These are phyloP conservation scores for Suhomyces ambrosiae DNA, from an alignment of 1,139 yeast genomes.

Conservation along the genomic window DNA sequence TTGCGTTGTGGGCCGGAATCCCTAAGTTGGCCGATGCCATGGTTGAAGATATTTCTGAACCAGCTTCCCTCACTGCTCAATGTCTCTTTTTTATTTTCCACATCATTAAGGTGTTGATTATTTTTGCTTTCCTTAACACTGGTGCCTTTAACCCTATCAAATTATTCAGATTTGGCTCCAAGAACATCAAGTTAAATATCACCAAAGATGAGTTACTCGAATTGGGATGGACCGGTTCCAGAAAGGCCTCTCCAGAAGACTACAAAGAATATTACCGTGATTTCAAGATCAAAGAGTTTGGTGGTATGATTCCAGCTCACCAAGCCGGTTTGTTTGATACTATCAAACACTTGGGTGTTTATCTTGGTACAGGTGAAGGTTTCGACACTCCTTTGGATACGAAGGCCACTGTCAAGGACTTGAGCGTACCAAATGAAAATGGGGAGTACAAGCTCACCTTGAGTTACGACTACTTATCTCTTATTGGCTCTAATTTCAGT, in stretches of 20 bases:
- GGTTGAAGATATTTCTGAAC: slow-evolving; percentile 47
- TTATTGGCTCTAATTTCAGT: slow-evolving; percentile 51
- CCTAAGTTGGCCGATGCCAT: slow-evolving; percentile 47
- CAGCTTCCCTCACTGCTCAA: slow-evolving; percentile 54
- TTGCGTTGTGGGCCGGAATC: slow-evolving; percentile 38
- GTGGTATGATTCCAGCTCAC: slow-evolving; percentile 81
- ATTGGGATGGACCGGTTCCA: slow-evolving; percentile 93
- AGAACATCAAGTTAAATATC: slow-evolving; percentile 37
- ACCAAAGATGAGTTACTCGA: slow-evolving; percentile 58
- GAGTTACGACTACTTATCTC: slow-evolving; percentile 55
- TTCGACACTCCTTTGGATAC: slow-evolving; percentile 59
- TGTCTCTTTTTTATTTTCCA: slow-evolving; percentile 73
- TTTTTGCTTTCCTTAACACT: slow-evolving; percentile 59
- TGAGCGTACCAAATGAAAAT: slow-evolving; percentile 18
- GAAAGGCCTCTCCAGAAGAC: slow-evolving; percentile 68
- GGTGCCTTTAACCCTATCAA: slow-evolving; percentile 78
- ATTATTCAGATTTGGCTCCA: slow-evolving; percentile 28
- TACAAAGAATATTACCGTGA: slow-evolving; percentile 75
- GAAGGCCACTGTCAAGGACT: slow-evolving; percentile 30
- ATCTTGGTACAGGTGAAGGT: slow-evolving; percentile 78
- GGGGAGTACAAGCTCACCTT: slow-evolving; percentile 45
- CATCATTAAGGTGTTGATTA: slow-evolving; percentile 55
- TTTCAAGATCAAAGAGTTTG: slow-evolving; percentile 62
- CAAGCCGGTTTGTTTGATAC: slow-evolving; percentile 67
- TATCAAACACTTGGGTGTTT: slow-evolving; percentile 62